phyloP scores from a whole-genome alignment of 176 grass and related monocot species.

The Zizania latifolia region DNA sequence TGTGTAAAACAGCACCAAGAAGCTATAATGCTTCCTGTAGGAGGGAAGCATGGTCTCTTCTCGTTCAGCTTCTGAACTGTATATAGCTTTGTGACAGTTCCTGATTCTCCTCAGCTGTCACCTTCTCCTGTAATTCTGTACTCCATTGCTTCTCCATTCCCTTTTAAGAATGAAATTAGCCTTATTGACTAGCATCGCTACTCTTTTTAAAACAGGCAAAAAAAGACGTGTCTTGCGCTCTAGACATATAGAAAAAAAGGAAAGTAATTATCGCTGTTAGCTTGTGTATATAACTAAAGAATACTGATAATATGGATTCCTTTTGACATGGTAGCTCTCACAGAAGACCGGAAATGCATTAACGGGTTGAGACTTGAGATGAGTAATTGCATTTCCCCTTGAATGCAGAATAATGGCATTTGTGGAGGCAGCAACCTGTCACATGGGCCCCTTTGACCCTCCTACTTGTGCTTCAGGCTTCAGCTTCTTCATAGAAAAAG shows the following conservation, averaged over 20 bases:
- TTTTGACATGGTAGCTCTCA: background rate
- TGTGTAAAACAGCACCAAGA: slow-evolving; percentile 41
- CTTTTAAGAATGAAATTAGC: slow-evolving; percentile 25
- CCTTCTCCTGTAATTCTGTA: slow-evolving; percentile 31
- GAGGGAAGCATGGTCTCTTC: slow-evolving; percentile 53
- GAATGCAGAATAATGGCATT: background rate
- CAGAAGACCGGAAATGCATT: background rate
- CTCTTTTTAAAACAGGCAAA: slow-evolving; percentile 7
- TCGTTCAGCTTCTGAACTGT: slow-evolving; percentile 46
- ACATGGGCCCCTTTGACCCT: background rate
- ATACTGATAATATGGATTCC: background rate
- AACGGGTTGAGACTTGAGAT: background rate
- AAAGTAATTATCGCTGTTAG: background rate
- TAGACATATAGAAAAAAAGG: background rate
- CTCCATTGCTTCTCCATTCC: slow-evolving; percentile 19
- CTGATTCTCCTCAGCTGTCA: slow-evolving; percentile 35
- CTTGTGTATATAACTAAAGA: background rate
- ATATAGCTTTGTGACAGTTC: slow-evolving; percentile 52
- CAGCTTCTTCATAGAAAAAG: background rate
- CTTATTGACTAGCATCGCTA: slow-evolving; percentile 19
- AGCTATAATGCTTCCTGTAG: slow-evolving; percentile 49
- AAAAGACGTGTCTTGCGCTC: background rate
- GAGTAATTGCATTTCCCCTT: background rate
- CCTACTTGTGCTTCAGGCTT: background rate
- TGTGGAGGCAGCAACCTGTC: background rate